phyloP scores from a whole-genome alignment of 2,329 filamentous ascomycete species.

The Calonectria crousiana region DNA sequence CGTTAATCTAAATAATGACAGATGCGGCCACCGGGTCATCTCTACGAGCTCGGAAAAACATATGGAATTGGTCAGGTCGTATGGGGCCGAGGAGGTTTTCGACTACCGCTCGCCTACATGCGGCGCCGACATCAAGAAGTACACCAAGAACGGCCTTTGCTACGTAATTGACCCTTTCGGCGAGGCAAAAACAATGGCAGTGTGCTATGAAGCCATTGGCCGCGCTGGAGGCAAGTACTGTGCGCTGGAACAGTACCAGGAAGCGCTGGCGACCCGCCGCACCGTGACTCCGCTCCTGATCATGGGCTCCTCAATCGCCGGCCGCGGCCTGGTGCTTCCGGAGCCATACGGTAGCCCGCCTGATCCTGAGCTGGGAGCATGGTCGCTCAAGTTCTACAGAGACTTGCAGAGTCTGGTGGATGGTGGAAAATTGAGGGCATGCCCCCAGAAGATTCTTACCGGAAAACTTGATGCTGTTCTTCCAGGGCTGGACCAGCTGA shows the following conservation, averaged over 20 bases:
- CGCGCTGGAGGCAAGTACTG: constrained; percentile 52
- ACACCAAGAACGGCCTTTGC: neutral
- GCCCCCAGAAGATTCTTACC: neutral
- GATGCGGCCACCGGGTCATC: neutral
- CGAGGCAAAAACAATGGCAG: constrained; percentile 21
- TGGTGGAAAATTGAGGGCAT: neutral
- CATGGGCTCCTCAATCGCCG: neutral
- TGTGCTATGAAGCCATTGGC: constrained; percentile 55
- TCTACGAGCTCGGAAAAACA: constrained; percentile 32
- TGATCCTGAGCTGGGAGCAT: neutral
- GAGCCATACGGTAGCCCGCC: neutral
- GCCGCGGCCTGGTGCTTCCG: neutral
- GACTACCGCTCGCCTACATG: constrained; percentile 48
- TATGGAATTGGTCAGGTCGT: constrained; percentile 51
- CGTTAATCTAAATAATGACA: neutral
- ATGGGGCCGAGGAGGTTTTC: constrained; percentile 56
- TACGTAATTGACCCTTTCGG: neutral
- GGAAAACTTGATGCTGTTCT: neutral
- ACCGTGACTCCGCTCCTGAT: constrained; percentile 8
- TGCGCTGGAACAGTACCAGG: constrained; percentile 43
- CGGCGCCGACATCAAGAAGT: constrained; percentile 36
- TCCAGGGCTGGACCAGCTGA: neutral
- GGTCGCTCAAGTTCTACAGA: neutral
- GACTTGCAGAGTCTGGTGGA: neutral
- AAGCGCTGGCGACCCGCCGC: neutral